Percentiles rank a stretch among this genome's conserved stretches.
phyloP scores from a whole-genome alignment of 352 stramenopile species.

The Proteromonas lacertae region DNA sequence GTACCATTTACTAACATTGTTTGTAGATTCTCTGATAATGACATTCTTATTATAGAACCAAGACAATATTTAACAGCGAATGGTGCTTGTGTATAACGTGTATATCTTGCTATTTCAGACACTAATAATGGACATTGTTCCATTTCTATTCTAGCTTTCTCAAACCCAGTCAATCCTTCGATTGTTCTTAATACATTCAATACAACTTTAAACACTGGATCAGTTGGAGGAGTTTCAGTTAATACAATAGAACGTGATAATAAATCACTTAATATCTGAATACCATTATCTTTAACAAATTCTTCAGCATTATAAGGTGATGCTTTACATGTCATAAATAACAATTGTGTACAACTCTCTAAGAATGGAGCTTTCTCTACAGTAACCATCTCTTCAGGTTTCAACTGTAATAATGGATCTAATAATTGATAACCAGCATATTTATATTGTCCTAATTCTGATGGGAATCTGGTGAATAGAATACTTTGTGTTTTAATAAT shows the following conservation, averaged over 20 bases:
- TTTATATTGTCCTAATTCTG: slow-evolving; percentile 14
- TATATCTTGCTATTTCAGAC: too few relatives aligned
- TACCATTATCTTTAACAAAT: slow-evolving; percentile 8
- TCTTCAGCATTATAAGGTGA: slow-evolving; percentile 18
- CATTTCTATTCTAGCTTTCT: too few relatives aligned
- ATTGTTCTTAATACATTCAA: too few relatives aligned
- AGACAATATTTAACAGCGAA: neutral
- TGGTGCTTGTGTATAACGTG: neutral
- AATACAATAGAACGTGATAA: neutral
- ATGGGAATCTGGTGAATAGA: slow-evolving; percentile 13
- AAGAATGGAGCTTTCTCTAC: neutral
- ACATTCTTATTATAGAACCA: neutral
- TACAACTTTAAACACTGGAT: too few relatives aligned
- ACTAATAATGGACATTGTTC: too few relatives aligned
- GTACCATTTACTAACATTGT: slow-evolving; percentile 6
- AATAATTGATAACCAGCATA: slow-evolving; percentile 16
- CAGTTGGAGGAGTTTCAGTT: neutral
- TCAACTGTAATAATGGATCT: slow-evolving; percentile 7
- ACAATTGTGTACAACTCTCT: neutral
- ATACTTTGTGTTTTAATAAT: slow-evolving; percentile 15
- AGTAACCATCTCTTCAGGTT: neutral
- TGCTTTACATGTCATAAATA: slow-evolving; percentile 2
- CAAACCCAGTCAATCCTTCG: too few relatives aligned
- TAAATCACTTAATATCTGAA: slow-evolving; percentile 4
- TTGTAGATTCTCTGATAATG: slow-evolving; percentile 8